These are phyloP conservation scores for Cyclotella atomus DNA, from an alignment of 108 stramenopile species.

Conservation along the genomic window DNA sequence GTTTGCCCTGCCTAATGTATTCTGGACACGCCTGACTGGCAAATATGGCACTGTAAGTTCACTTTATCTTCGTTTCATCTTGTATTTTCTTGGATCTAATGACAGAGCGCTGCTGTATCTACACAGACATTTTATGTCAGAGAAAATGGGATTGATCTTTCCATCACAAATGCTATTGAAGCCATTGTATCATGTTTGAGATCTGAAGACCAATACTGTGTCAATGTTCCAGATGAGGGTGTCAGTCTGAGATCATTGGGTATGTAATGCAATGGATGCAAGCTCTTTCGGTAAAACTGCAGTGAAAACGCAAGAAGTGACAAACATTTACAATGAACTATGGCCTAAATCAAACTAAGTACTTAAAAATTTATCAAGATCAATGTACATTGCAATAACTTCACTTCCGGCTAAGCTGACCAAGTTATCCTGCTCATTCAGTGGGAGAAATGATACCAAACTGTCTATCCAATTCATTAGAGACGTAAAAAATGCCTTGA, in stretches of 20 bases:
- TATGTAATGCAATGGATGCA: constrained; percentile 1
- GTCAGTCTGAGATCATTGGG: constrained; percentile 76
- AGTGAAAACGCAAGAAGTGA: not conserved
- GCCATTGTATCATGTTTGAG: constrained; percentile 78
- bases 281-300: too few relatives aligned
- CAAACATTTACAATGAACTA: too few relatives aligned
- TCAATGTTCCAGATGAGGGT: constrained; percentile 74
- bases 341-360: not conserved
- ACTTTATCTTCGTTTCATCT: not conserved
- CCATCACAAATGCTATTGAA: constrained; percentile 84
- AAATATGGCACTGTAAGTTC: constrained; percentile 80
- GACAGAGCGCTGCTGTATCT: not conserved
- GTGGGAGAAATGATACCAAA: constrained; percentile 30
- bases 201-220: constrained; percentile 85
- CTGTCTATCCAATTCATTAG: constrained; percentile 36
- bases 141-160: constrained; percentile 87
- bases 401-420: constrained; percentile 22
- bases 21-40: constrained; percentile 81
- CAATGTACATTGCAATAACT: constrained; percentile 27
- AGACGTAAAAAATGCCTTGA: constrained; percentile 55
- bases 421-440: constrained; percentile 41
- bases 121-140: constrained; percentile 73
- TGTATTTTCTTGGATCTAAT: not conserved
- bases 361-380: constrained; percentile 17
- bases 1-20: constrained; percentile 85